Evolutionary conservation across 129 eudicot genomes (phyloP), one percentile per base, ranked within the genome.

Genomic region (Mikania micrantha): DNA sequence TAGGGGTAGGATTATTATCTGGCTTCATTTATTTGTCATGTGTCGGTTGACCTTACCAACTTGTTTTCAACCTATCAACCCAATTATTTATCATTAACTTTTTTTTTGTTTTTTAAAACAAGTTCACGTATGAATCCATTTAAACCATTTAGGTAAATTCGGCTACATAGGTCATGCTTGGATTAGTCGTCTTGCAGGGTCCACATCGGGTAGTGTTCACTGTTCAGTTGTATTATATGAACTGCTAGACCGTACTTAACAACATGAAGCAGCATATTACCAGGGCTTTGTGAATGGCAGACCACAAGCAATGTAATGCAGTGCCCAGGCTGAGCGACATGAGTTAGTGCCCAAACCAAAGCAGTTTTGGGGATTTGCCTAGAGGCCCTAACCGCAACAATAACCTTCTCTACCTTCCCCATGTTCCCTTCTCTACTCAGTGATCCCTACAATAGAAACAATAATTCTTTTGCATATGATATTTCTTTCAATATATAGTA

Each of bases 341-440:
- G 98, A 70, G 89, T 93, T 84, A 93, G 79, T 9, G 96, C 92
- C 98, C 98, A 93, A 11, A 93, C 84, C 64, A 93, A 77, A 12
- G 98, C 98, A 6, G 90, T 79, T 70, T 88, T 93, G 0, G 92
- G 90, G 19, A 93, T 80, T 69, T 93, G 95, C 63, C 84, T 93
- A n/a, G 96, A 82, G 7, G 92, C 95, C 76, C 86, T 93, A 15
- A 88, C 98, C 21, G 98, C 98, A 58, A 93, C 98, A 59, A 93
- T 77, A 0, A 93, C 92, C 76, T 85, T 88, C 84, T 86, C 94
- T 19, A 53, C 52, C 66, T 86, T 83, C 64, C 80, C 93, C 66
- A 42, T 81, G 74, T 82, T 81, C 86, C 48, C 70, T 40, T 80
- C 86, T 72, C 70, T 70, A 73, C 64, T 84, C 86, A 81, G 76